Percentiles rank a stretch among this genome's conserved stretches.
phyloP scores from a whole-genome alignment of 768 basidiomycete genomes.

The Rhodosporidiobolus odoratus region DNA sequence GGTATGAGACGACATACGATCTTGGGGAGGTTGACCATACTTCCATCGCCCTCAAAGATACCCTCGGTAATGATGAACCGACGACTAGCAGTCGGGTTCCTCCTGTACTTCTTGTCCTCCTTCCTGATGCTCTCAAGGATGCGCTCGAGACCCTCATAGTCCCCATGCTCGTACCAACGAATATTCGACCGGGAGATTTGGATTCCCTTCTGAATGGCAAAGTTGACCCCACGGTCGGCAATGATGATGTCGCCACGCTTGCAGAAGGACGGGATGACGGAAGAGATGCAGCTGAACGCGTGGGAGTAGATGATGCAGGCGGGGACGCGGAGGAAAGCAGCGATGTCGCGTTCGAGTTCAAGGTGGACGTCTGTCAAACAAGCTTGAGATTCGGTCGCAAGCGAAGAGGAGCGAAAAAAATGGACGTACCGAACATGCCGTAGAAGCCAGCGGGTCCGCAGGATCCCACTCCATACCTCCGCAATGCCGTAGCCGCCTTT shows the following conservation, averaged over 20 bases:
- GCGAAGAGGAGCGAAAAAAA: neutral
- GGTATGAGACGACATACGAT: slow-evolving; percentile 59
- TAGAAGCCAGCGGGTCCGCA: slow-evolving; percentile 98
- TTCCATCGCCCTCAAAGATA: slow-evolving; percentile 90
- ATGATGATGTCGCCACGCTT: slow-evolving; percentile 97
- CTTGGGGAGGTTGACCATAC: slow-evolving; percentile 84
- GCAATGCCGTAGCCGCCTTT: slow-evolving; percentile 71
- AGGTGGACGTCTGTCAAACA: slow-evolving; percentile 73
- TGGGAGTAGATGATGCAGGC: slow-evolving; percentile 88
- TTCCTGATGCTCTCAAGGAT: slow-evolving; percentile 76
- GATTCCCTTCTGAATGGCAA: slow-evolving; percentile 91
- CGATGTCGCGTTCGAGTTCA: slow-evolving; percentile 78
- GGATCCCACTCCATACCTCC: slow-evolving; percentile 85
- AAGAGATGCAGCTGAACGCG: slow-evolving; percentile 82
- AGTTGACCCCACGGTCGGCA: slow-evolving; percentile 93
- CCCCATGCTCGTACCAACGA: slow-evolving; percentile 95
- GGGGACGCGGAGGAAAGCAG: slow-evolving; percentile 84
- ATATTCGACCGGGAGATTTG: slow-evolving; percentile 87
- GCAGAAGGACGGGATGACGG: slow-evolving; percentile 94
- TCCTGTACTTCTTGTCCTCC: slow-evolving; percentile 76
- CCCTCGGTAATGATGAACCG: slow-evolving; percentile 96
- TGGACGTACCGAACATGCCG: slow-evolving; percentile 77
- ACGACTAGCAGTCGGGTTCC: slow-evolving; percentile 63
- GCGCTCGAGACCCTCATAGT: slow-evolving; percentile 81
- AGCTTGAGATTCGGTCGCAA: neutral